Evolutionary conservation across 1,284 basidiomycete genomes (phyloP).

Genomic region (Ustilago tritici): DNA sequence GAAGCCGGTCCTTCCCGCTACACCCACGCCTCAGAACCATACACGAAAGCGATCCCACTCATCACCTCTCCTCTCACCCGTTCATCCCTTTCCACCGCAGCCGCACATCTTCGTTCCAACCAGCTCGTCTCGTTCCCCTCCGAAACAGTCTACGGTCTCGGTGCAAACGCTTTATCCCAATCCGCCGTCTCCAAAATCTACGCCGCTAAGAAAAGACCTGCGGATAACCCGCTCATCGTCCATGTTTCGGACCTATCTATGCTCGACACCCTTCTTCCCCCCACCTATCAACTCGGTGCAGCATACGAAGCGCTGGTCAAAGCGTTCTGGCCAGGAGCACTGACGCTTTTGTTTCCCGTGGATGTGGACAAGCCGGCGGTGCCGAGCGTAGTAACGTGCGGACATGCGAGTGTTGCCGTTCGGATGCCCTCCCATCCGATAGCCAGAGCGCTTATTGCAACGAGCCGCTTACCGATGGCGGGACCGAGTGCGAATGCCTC

Average conservation of each 20-base stretch:
- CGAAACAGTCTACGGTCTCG: conserved; percentile 98
- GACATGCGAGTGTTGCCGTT: conserved; percentile 85
- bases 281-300: conserved; percentile 26
- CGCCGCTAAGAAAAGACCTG: conserved; percentile 87
- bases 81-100: conserved; percentile 58
- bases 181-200: conserved; percentile 81
- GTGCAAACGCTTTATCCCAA: conserved; percentile 79
- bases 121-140: conserved; percentile 88
- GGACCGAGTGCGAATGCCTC: conserved; percentile 96
- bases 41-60: conserved; percentile 12
- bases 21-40: conserved; percentile 19
- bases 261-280: conserved; percentile 75
- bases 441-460: conserved; percentile 86
- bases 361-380: conserved; percentile 38
- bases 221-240: conserved; percentile 97
- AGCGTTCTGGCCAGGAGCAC: conserved; percentile 92
- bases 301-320: conserved; percentile 73
- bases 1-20: conserved; percentile 38
- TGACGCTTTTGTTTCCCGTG: conserved; percentile 89
- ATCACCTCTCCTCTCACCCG: conserved; percentile 46
- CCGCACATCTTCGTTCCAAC: conserved; percentile 55
- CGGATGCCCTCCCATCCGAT: conserved; percentile 95
- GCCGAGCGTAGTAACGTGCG: conserved; percentile 74
- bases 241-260: conserved; percentile 89
- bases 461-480: conserved; percentile 82